phyloP scores from a whole-genome alignment of 1,284 basidiomycete species.

The Melampsora abietis-canadensis region DNA sequence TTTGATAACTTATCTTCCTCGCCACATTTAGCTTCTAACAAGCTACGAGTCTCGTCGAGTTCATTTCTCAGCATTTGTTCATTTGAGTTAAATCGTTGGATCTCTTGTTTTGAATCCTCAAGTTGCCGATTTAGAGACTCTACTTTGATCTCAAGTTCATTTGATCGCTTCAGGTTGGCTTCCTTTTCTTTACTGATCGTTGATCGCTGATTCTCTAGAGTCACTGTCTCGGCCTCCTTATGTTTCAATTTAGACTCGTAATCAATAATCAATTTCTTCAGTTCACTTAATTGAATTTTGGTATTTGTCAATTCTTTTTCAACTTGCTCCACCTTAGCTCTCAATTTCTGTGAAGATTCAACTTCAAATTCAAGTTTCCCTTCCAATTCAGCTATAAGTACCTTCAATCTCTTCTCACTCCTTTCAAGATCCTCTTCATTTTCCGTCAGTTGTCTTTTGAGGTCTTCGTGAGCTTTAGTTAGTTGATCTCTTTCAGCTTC shows the following conservation, averaged over 20 bases:
- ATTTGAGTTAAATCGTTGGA: slow-evolving; percentile 57
- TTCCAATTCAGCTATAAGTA: slow-evolving; percentile 67
- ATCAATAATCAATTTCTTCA: slow-evolving; percentile 70
- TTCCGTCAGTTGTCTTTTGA: slow-evolving; percentile 67
- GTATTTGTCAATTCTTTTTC: slow-evolving; percentile 55
- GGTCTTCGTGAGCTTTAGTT: slow-evolving; percentile 62
- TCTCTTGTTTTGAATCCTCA: slow-evolving; percentile 64
- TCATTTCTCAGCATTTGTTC: slow-evolving; percentile 64
- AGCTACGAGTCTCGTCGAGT: slow-evolving; percentile 74
- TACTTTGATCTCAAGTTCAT: slow-evolving; percentile 65
- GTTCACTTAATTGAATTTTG: slow-evolving; percentile 74
- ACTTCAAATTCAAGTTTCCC: slow-evolving; percentile 67
- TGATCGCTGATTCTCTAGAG: slow-evolving; percentile 63
- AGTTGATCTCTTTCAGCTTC: slow-evolving; percentile 45
- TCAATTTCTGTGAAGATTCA: slow-evolving; percentile 56
- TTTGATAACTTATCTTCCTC: slow-evolving; percentile 80
- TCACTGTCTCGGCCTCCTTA: slow-evolving; percentile 70
- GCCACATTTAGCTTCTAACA: slow-evolving; percentile 77
- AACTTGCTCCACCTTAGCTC: slow-evolving; percentile 31
- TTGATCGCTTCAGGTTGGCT: slow-evolving; percentile 55
- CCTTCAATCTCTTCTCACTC: slow-evolving; percentile 72
- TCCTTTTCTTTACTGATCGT: slow-evolving; percentile 57
- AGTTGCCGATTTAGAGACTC: slow-evolving; percentile 69
- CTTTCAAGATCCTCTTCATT: slow-evolving; percentile 75
- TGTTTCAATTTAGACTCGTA: slow-evolving; percentile 73